These are phyloP conservation scores for Mixia osmundae DNA, from an alignment of 1,284 basidiomycete genomes.

Conservation along the genomic window DNA sequence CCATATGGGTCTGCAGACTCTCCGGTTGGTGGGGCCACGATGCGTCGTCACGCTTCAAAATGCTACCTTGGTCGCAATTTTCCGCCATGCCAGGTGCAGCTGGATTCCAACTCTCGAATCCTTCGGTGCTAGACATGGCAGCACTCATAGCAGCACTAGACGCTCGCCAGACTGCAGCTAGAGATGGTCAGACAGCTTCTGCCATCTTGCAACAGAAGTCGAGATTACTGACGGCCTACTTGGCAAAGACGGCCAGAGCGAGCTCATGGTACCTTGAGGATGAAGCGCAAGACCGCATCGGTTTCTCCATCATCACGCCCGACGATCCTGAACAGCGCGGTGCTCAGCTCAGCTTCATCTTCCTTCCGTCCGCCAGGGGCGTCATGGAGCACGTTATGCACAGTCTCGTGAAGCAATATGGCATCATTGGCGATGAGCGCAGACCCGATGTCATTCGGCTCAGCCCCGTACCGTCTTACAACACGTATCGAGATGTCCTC, in stretches of 20 bases:
- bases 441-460: conserved; percentile 72
- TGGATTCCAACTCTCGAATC: conserved; percentile 89
- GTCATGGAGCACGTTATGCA: conserved; percentile 48
- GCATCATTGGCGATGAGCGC: conserved; percentile 72
- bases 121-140: conserved; percentile 50
- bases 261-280: conserved; percentile 30
- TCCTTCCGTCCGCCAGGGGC: conserved; percentile 35
- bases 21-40: conserved; percentile 98
- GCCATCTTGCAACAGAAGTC: conserved; percentile 41
- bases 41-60: conserved; percentile 60
- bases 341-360: conserved; percentile 59
- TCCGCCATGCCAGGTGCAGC: conserved; percentile 67
- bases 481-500: conserved; percentile 50
- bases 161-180: not conserved
- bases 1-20: conserved; percentile 29
- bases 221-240: conserved; percentile 38
- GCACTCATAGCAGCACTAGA: conserved; percentile 17
- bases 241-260: conserved; percentile 39
- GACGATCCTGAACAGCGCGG: conserved; percentile 40
- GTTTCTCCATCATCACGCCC: conserved; percentile 84
- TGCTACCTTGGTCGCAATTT: conserved; percentile 66
- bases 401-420: conserved; percentile 33
- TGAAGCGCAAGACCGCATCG: too few relatives aligned
- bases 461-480: conserved; percentile 63
- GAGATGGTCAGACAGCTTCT: conserved; percentile 31